These are phyloP conservation scores for Mrakia gelida DNA, from an alignment of 768 basidiomycete genomes.

Conservation along the genomic window DNA sequence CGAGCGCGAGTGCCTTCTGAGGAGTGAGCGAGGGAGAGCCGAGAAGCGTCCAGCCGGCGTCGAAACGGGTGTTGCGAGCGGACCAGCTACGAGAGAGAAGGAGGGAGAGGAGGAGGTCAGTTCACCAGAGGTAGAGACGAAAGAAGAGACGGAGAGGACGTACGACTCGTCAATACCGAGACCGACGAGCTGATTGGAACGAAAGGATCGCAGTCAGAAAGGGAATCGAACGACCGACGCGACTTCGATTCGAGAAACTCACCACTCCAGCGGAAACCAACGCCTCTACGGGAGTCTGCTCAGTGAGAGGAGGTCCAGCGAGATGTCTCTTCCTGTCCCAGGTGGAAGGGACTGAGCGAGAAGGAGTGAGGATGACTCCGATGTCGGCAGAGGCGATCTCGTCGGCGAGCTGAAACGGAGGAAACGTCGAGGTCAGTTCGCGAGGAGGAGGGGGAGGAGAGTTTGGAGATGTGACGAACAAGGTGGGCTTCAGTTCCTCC, in stretches of 20 bases:
- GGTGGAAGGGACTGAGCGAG: slow-evolving; percentile 62
- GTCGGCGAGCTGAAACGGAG: slow-evolving; percentile 56
- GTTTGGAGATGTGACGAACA: not conserved
- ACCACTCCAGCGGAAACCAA: slow-evolving; percentile 67
- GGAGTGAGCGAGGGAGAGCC: slow-evolving; percentile 17
- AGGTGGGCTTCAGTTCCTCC: slow-evolving; percentile 27
- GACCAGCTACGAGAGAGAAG: slow-evolving; percentile 6
- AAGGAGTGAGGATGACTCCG: slow-evolving; percentile 64
- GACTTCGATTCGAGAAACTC: not conserved
- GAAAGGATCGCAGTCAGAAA: not conserved
- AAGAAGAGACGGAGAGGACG: not conserved
- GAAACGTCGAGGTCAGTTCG: not conserved
- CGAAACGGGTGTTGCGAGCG: slow-evolving; percentile 66
- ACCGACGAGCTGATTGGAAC: slow-evolving; percentile 34
- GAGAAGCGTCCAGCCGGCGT: slow-evolving; percentile 70
- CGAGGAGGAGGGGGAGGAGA: no score
- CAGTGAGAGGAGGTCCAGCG: slow-evolving; percentile 69
- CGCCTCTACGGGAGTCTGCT: slow-evolving; percentile 56
- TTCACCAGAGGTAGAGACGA: no score
- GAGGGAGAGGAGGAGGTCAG: no score
- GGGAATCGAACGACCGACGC: not conserved
- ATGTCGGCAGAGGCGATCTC: slow-evolving; percentile 63
- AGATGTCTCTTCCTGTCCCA: slow-evolving; percentile 65
- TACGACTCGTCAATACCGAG: slow-evolving; percentile 43
- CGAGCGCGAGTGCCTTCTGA: slow-evolving; percentile 53